These are phyloP conservation scores for Mallotus japonicus DNA, from an alignment of 441 rosid species.

Conservation along the genomic window DNA sequence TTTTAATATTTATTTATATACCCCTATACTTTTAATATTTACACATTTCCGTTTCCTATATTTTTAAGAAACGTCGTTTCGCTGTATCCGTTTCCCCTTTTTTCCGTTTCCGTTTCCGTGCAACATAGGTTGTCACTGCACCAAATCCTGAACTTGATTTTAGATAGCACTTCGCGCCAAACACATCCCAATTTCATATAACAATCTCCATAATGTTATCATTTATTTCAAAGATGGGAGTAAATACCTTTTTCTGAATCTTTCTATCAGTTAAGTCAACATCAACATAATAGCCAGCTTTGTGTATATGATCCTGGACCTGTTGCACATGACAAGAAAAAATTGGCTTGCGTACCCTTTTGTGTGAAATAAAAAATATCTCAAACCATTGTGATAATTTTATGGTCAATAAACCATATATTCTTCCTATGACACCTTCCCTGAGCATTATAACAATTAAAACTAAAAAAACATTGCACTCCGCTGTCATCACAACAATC, in stretches of 20 bases:
- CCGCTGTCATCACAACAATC: conserved; percentile 1
- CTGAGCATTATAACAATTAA: conserved; percentile 7
- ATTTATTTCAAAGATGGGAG: conserved; percentile 10
- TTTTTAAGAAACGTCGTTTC: no score
- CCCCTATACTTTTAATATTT: no score
- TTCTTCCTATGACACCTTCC: background rate
- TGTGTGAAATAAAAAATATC: background rate
- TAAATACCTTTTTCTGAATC: conserved; percentile 86
- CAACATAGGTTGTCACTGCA: background rate
- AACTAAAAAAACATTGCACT: background rate
- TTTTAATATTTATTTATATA: no score
- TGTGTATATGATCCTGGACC: conserved; percentile 64
- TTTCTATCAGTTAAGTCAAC: conserved; percentile 78
- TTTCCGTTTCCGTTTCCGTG: no score
- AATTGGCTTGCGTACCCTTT: background rate
- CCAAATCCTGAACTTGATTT: background rate
- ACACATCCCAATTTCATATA: background rate
- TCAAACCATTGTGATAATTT: background rate
- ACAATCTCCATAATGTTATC: background rate
- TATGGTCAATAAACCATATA: background rate
- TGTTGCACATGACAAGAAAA: conserved; percentile 29
- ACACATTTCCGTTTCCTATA: no score
- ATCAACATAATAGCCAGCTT: conserved; percentile 82
- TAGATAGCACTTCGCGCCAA: background rate
- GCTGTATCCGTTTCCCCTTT: no score